Conservation (phyloP, 2,329 filamentous ascomycete species). For the Penicillium sp. region DNA sequence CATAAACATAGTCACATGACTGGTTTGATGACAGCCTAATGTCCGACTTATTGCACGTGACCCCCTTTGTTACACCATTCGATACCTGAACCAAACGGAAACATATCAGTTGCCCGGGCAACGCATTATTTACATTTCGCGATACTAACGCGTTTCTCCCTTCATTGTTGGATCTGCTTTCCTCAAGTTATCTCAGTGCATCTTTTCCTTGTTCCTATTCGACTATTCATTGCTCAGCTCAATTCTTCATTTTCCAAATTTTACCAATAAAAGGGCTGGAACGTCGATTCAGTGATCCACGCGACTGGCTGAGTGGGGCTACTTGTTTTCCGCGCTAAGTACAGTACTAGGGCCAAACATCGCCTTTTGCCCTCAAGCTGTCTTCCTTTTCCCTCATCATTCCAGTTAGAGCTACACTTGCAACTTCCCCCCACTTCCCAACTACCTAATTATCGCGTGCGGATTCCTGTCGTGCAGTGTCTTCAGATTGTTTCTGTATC, state of each 20-base stretch:
- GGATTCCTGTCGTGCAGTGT: slow-evolving; percentile 12
- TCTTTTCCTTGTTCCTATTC: slow-evolving; percentile 12
- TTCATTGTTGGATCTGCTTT: slow-evolving; percentile 27
- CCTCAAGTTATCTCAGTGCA: neutral
- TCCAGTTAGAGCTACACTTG: slow-evolving; percentile 30
- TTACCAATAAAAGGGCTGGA: slow-evolving; percentile 2
- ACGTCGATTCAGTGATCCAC: slow-evolving; percentile 26
- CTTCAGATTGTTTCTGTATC: slow-evolving; percentile 19
- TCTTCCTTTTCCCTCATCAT: slow-evolving; percentile 34
- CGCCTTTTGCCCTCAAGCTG: slow-evolving; percentile 40
- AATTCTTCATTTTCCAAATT: slow-evolving; percentile 1
- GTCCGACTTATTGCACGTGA: neutral
- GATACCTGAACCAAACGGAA: slow-evolving; percentile 1
- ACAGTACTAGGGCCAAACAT: slow-evolving; percentile 42
- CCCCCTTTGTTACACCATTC: neutral
- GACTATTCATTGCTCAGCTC: slow-evolving; percentile 1
- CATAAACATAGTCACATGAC: neutral
- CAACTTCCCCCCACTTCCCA: slow-evolving; percentile 11
- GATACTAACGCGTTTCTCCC: slow-evolving; percentile 23
- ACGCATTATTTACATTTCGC: slow-evolving; percentile 26
- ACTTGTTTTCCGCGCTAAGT: slow-evolving; percentile 41
- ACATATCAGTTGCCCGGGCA: slow-evolving; percentile 52
- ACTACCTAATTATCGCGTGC: slow-evolving; percentile 14
- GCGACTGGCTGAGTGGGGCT: slow-evolving; percentile 41
- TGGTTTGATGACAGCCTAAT: neutral